Base-by-base conservation (phyloP, 2,329 filamentous ascomycete species). In the Phoma sp. region DNA sequence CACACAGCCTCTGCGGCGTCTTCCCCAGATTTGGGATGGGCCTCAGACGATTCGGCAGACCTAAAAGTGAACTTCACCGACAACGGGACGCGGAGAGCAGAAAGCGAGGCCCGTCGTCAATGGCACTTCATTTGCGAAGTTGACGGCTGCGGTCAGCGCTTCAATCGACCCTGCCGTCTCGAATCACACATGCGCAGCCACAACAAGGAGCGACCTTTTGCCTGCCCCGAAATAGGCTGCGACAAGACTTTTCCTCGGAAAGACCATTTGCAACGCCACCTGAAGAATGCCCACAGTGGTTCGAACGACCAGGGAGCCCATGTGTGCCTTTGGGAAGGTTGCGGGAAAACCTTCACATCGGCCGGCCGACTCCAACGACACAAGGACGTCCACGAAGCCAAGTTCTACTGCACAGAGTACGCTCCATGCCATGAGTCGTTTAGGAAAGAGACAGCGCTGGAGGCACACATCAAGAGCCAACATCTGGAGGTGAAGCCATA, bases 211-310 rank as follows among this genome's bases (percentile, higher is more conserved):
- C 86, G 93, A 1, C 87, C 92, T 0, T 96, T 90, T 74, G 81
- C 82, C 32, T 98, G 93, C 69, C 78, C 81, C 2, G 83, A 88
- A 57, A 77, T 82, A 5, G 87, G 77, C 34, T 98, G 93, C 70
- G 84, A 86, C 66, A 97, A 96, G 78, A 84, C 87, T 34, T 98
- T 96, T 72, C 84, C 92, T 12, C 90, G 95, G 57, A 86, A 91
- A 61, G 93, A 93, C 65, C 92, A 97, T 76, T 81, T 97, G 15
- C 87, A 89, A 55, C 88, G 92, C 61, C 93, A 98, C 72, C 77
- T 96, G 68, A 92, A 93, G 71, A 90, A 89, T 49, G 87, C 88
- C 10, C 93, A 97, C 72, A 88, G 84, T 17, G 64, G 68, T 9
- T 55, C 57, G 3, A 80, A 86, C 48, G 83, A 60, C 12, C 59